Base-by-base conservation (phyloP, 2,329 filamentous ascomycete genomes). In the Penicillium sp. region DNA sequence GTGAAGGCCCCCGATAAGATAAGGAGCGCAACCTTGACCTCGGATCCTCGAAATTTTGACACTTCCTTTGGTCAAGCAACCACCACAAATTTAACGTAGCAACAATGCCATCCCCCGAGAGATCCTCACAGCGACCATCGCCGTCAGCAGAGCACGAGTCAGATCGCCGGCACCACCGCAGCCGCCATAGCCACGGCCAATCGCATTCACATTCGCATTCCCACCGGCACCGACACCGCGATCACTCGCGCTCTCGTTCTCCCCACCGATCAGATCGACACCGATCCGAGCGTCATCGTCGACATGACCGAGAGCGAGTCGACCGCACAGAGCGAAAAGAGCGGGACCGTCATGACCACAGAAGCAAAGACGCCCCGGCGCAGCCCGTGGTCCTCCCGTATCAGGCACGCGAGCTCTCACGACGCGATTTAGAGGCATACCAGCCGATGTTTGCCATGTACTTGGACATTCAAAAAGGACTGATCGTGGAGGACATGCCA, bases 391-490 rank as follows among this genome's bases (percentile, higher is more conserved):
- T 75, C 66, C 82, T 96, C 10, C 93, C 93, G 0, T 89, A 87
- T 70, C 81, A 84, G 56, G 88, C 91, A 3, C 84, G 85, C 13
- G 81, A 82, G 47, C 82, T 97, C 4, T 85, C 84, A 8, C 93
- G 90, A 72, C 82, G 84, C 57, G 91, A 96, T 67, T 82, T 90
- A n/a, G 76, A 80, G 1, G 70, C 79, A 0, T 93, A 92, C 72
- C 84, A 85, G 64, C 85, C 90, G 0, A 81, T 97, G 62, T 91
- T 97, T 65, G 91, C 89, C 17, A 86, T 91, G 53, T 98, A 97
- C 70, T 84, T 98, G 28, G 91, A 93, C 69, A 86, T 97, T 37
- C 94, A 98, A 77, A 97, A 97, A 79, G 84, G 88, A 42, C 84
- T 91, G 44, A 80, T 89, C 57, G 80, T 96, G 1, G 83, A 88